Evolutionary conservation across 1,139 yeast species (phyloP), one percentile per base, ranked within the genome.

Genomic region (Blastobotrys capitulatus): DNA sequence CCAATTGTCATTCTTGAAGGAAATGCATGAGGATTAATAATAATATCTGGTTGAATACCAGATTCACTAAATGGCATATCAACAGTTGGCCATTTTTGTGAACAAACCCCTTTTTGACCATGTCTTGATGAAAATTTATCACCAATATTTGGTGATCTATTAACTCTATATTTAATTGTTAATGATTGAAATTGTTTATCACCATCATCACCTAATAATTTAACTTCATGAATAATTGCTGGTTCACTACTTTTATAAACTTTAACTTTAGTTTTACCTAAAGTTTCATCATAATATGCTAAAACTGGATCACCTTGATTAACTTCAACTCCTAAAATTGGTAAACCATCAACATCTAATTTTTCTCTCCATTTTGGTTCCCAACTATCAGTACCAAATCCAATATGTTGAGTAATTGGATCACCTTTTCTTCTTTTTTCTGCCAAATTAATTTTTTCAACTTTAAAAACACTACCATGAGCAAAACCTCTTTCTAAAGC

Each of bases 1-100:
- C 98, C 99, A 70, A 92, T 92, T 22, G 99, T 92, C 99, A 92
- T 92, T 77, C 98, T 95, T 49, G 97, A 90, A 59, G 98, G 98
- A 90, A 92, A 92, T 58, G 97, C 98, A 68, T 92, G 98, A 3
- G 98, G 98, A 67, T 92, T 92, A 64, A 92, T 92, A 64, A 92
- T 92, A 59, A 92, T 87, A 72, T 92, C 98, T 1, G 98, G 98
- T 68, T 87, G 96, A 55, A 92, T 90, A 63, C 98, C 98, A 35
- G 86, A 75, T 71, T 92, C 98, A 57, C 89, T 80, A 72, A 92
- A 92, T 53, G 99, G 99, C 96, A 92, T 83, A 67, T 92, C 98
- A 56, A 86, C 76, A 47, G 88, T 83, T 25, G 97, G 98, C 96
- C 97, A 92, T 70, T 90, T 92, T 68, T 96, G 86, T 13, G 97